phyloP scores from a whole-genome alignment of 1,139 yeast genomes.

The Diutina rugosa region DNA sequence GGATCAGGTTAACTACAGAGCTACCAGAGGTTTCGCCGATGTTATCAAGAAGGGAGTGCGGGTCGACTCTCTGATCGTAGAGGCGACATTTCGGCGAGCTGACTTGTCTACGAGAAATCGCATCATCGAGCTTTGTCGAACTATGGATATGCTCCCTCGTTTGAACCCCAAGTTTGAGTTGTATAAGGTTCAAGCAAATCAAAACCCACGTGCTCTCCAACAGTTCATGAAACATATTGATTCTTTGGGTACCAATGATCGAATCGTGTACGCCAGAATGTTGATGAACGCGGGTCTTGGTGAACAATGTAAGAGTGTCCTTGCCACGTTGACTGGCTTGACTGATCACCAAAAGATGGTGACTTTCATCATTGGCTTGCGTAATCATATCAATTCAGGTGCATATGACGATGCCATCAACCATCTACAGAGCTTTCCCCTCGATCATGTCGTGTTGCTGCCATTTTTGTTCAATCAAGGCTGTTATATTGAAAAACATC shows the following conservation, averaged over 20 bases:
- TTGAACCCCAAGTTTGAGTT: background rate
- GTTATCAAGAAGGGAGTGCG: constrained; percentile 2
- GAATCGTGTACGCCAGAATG: background rate
- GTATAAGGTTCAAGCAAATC: background rate
- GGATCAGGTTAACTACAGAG: background rate
- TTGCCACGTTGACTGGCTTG: background rate
- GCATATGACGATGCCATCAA: background rate
- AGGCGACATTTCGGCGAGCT: background rate
- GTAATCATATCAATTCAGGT: background rate
- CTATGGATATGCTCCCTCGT: background rate
- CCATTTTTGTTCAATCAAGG: background rate
- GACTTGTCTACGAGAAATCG: background rate
- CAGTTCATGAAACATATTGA: background rate
- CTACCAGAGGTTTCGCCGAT: background rate
- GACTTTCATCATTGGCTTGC: background rate
- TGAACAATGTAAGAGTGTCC: background rate
- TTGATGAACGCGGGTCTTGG: background rate
- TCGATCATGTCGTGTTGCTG: background rate
- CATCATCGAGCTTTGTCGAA: background rate
- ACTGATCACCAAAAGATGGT: background rate
- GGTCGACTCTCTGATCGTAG: background rate
- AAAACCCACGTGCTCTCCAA: background rate
- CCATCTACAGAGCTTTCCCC: background rate
- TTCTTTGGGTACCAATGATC: background rate
- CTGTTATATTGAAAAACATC: background rate